These are phyloP conservation scores for Saraca asoca DNA, from an alignment of 331 rosid species.

Conservation along the genomic window DNA sequence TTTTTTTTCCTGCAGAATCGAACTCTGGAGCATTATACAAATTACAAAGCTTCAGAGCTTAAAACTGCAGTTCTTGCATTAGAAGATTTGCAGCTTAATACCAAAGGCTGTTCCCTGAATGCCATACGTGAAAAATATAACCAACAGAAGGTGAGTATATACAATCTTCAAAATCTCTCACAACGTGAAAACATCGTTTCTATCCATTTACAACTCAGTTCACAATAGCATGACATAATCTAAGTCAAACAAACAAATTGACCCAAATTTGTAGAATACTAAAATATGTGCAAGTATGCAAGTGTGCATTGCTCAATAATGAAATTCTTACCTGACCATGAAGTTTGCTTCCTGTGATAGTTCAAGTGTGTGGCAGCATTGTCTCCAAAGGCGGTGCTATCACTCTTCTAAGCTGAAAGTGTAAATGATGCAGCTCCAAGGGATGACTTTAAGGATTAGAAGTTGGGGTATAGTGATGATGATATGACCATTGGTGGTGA, in stretches of 20 bases:
- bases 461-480: constrained; percentile 27
- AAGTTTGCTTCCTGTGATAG: constrained; percentile 50
- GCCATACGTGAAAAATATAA: constrained; percentile 76
- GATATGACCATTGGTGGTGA: constrained; percentile 32
- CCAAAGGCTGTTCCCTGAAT: constrained; percentile 55
- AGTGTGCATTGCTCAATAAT: background rate
- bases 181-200: background rate
- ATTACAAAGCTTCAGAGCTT: constrained; percentile 67
- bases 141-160: constrained; percentile 75
- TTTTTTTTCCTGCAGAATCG: constrained; percentile 56
- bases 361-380: constrained; percentile 69
- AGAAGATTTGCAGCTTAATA: constrained; percentile 66
- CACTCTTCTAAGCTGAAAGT: constrained; percentile 54
- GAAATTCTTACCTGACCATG: constrained; percentile 27
- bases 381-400: constrained; percentile 46
- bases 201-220: background rate
- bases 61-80: constrained; percentile 69
- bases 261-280: no score
- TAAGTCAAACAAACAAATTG: no score
- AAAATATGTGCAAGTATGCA: no score
- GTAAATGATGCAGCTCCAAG: constrained; percentile 30
- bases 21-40: constrained; percentile 74
- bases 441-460: constrained; percentile 11
- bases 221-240: no score
- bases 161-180: no score